Percentiles rank a stretch among this genome's conserved stretches.
Evolutionary conservation across 768 basidiomycete genomes (phyloP).

Genomic region (Rhodosporidiobolus odoratus): DNA sequence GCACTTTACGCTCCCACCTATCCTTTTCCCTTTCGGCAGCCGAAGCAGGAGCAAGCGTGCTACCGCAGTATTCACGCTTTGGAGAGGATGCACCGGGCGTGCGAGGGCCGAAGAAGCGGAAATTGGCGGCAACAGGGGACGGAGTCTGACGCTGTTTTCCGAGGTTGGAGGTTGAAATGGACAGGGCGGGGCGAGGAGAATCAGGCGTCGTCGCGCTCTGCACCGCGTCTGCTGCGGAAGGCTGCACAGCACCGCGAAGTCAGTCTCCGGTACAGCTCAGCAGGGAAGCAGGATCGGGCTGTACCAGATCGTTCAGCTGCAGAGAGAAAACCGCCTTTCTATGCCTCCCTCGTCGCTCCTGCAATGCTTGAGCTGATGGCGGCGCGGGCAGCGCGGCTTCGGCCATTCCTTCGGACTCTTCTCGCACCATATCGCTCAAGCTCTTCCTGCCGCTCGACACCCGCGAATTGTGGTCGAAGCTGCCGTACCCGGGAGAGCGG

Average conservation of each 20-base stretch:
- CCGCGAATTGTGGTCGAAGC: background rate
- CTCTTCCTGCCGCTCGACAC: constrained; percentile 7
- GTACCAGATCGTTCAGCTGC: constrained; percentile 25
- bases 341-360: background rate
- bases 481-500: background rate
- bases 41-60: background rate
- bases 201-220: background rate
- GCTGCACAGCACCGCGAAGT: background rate
- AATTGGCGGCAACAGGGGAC: constrained; percentile 17
- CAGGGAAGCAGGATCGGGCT: background rate
- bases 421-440: constrained; percentile 26
- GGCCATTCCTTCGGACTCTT: constrained; percentile 21
- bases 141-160: background rate
- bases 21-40: constrained; percentile 18
- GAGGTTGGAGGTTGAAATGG: background rate
- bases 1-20: constrained; percentile 33
- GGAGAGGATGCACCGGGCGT: constrained; percentile 5
- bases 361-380: background rate
- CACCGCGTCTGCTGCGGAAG: background rate
- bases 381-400: background rate
- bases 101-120: constrained; percentile 15
- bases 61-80: constrained; percentile 22
- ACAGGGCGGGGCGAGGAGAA: background rate
- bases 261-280: background rate
- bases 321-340: constrained; percentile 26